Evolutionary conservation across 2,329 filamentous ascomycete genomes (phyloP).

Genomic region (Exserohilum turcica): DNA sequence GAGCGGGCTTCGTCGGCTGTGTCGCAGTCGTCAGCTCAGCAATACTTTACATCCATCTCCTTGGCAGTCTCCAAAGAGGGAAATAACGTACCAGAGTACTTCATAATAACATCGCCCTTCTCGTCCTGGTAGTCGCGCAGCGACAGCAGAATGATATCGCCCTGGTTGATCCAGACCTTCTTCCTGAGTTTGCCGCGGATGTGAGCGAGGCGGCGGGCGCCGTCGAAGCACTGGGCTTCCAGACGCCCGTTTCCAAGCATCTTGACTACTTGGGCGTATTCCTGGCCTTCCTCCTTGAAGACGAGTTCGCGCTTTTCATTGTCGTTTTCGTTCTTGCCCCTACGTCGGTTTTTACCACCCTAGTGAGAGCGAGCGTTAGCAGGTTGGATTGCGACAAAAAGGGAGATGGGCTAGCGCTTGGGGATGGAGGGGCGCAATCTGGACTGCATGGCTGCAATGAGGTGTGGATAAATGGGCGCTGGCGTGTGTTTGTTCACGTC

Average conservation of each 20-base stretch:
- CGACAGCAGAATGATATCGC: conserved; percentile 72
- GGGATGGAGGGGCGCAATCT: too few species aligned
- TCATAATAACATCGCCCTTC: conserved; percentile 92
- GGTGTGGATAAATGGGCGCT: not conserved
- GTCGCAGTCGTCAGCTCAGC: conserved; percentile 86
- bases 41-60: conserved; percentile 50
- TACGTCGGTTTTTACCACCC: conserved; percentile 97
- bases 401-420: too few species aligned
- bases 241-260: conserved; percentile 96
- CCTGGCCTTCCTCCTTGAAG: conserved; percentile 98
- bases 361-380: conserved; percentile 46
- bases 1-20: conserved; percentile 82
- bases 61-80: not conserved
- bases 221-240: conserved; percentile 94
- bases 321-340: conserved; percentile 95
- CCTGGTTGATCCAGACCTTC: conserved; percentile 97
- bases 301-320: conserved; percentile 98
- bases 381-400: not conserved
- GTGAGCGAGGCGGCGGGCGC: conserved; percentile 81
- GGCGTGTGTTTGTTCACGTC: conserved; percentile 8
- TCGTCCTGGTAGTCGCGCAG: conserved; percentile 93
- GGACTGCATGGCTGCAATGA: not conserved
- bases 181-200: conserved; percentile 97
- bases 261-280: conserved; percentile 87
- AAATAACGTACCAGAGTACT: conserved; percentile 64